phyloP scores from a whole-genome alignment of 768 basidiomycete species.

The Lactifluus pinguis region DNA sequence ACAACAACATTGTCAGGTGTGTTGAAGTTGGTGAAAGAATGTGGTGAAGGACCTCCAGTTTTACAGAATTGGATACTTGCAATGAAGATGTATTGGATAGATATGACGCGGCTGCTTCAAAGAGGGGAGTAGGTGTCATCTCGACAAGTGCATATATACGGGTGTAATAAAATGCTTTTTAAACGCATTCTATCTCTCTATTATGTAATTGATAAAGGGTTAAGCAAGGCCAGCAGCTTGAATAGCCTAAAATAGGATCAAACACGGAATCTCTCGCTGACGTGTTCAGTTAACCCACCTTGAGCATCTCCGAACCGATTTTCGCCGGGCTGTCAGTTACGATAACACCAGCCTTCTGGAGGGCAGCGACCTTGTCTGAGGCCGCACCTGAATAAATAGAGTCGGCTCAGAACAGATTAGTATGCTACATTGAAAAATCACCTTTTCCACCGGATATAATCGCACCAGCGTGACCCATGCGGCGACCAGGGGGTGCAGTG shows the following conservation, averaged over 20 bases:
- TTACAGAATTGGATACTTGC: slow-evolving; percentile 49
- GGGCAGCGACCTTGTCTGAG: slow-evolving; percentile 83
- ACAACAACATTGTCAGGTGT: slow-evolving; percentile 14
- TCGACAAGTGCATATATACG: slow-evolving; percentile 1
- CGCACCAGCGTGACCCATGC: slow-evolving; percentile 98
- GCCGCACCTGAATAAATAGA: slow-evolving; percentile 57
- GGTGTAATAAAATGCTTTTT: slow-evolving; percentile 2
- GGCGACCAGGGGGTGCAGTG: slow-evolving; percentile 93
- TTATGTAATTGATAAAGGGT: slow-evolving; percentile 30
- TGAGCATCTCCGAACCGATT: slow-evolving; percentile 83
- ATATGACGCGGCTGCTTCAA: slow-evolving; percentile 55
- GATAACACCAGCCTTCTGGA: slow-evolving; percentile 85
- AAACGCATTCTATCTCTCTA: slow-evolving; percentile 7
- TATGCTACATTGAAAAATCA: slow-evolving; percentile 19
- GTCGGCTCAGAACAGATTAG: not conserved
- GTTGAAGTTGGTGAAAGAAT: slow-evolving; percentile 10
- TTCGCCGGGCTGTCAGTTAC: slow-evolving; percentile 95
- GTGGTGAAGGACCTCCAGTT: slow-evolving; percentile 58
- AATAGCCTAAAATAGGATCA: slow-evolving; percentile 51
- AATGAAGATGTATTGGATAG: slow-evolving; percentile 49
- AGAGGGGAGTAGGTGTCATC: slow-evolving; percentile 31
- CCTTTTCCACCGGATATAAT: slow-evolving; percentile 99
- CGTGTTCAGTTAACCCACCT: slow-evolving; percentile 40
- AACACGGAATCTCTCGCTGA: not conserved
- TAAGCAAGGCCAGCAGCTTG: slow-evolving; percentile 60